A percentile compares a stretch with the other conserved stretches of the same genome.
Evolutionary conservation across 306 rosid species (phyloP).

Genomic region (Quercus rubra): DNA sequence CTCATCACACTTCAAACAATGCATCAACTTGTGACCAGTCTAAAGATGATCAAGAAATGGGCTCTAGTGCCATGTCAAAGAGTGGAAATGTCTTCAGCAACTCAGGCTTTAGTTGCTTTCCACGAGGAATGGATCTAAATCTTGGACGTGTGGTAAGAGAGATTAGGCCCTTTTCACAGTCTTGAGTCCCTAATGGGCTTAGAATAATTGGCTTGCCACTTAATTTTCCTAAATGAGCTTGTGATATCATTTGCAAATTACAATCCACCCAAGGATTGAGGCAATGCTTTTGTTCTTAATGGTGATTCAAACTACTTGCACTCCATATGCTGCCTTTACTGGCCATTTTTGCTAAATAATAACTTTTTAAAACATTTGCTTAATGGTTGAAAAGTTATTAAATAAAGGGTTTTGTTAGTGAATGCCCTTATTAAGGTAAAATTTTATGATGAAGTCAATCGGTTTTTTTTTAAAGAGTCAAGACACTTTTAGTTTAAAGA

Average conservation of each 20-base stretch:
- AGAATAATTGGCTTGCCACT: not conserved
- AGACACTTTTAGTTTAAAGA: no score
- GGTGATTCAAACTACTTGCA: not conserved
- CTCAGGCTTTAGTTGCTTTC: constrained; percentile 15
- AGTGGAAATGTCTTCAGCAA: constrained; percentile 20
- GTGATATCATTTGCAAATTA: not conserved
- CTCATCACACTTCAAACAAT: constrained; percentile 31
- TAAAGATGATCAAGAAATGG: constrained; percentile 51
- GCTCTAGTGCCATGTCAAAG: constrained; percentile 26
- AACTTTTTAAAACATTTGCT: no score
- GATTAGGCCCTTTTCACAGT: no score
- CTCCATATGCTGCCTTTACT: not conserved
- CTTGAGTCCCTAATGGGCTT: not conserved
- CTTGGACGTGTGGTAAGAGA: constrained; percentile 52
- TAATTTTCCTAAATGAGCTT: not conserved
- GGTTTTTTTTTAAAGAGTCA: no score
- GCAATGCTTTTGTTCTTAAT: not conserved
- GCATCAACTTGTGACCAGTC: constrained; percentile 41
- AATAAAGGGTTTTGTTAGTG: no score
- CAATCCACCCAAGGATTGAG: not conserved
- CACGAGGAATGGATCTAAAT: constrained; percentile 30
- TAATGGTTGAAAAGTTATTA: no score
- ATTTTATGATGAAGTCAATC: no score
- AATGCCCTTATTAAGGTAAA: no score
- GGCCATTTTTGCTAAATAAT: no score